phyloP scores from a whole-genome alignment of 1,139 yeast genomes.

The Kurtzmaniella quercitrusa region DNA sequence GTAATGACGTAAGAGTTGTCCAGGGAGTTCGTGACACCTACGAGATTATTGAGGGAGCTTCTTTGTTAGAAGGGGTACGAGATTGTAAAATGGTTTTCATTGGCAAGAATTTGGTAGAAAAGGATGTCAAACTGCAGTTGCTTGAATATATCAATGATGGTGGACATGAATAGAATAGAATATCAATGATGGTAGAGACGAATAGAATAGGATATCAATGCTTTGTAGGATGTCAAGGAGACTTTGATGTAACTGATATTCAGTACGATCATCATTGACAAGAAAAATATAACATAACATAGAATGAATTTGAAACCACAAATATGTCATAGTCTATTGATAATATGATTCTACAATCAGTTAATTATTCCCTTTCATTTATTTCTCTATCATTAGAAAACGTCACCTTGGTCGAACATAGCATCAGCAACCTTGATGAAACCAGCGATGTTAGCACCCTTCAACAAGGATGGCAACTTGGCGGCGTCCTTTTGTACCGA shows the following conservation, averaged over 20 bases:
- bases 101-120: conserved; percentile 57
- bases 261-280: too few relatives aligned
- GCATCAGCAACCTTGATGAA: conserved; percentile 98
- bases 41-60: conserved; percentile 61
- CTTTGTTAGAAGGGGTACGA: conserved; percentile 29
- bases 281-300: too few relatives aligned
- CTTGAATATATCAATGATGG: conserved; percentile 15
- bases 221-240: too few relatives aligned
- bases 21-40: conserved; percentile 94
- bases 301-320: too few relatives aligned
- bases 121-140: conserved; percentile 26
- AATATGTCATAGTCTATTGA: too few relatives aligned
- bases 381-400: conserved; percentile 30
- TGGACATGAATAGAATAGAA: neutral
- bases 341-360: too few relatives aligned
- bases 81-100: conserved; percentile 69
- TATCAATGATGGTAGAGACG: neutral
- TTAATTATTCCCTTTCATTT: neutral
- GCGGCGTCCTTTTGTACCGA: conserved; percentile 60
- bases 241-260: too few relatives aligned
- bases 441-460: conserved; percentile 99
- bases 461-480: conserved; percentile 82
- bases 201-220: too few relatives aligned
- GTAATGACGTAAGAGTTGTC: conserved; percentile 51
- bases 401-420: conserved; percentile 97